Evolutionary conservation across 2,329 filamentous ascomycete species (phyloP), one percentile per base, ranked within the genome.

Genomic region (Pseudogymnoascus sp.): DNA sequence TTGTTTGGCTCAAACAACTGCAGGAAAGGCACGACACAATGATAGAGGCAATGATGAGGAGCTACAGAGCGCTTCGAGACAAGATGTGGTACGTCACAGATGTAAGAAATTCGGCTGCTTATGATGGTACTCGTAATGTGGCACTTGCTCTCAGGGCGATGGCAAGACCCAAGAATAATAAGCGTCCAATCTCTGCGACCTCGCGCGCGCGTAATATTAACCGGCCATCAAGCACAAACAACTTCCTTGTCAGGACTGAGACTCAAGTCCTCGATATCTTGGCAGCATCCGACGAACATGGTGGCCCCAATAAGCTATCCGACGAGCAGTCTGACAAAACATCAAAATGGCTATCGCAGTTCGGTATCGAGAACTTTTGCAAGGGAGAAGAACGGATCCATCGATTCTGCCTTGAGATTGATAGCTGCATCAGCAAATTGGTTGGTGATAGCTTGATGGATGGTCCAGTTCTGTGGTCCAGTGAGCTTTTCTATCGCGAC

Each of bases 81-180:
- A 97, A 97, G 79, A 96, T 97, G 90, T 99, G 94, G 94, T 99
- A 96, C 73, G 90, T 94, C 64, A 93, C 90, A 1, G 92, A 97
- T 73, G 92, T 97, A 29, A 88, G 91, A 65, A 92, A 93, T 69
- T 97, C 94, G 3, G 89, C 87, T 59, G 85, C 87, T 8, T 97
- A 97, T 70, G 90, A 94, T 64, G 89, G 95, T 68, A 91, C 91
- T 39, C 87, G 88, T 63, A 91, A 93, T 66, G 88, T 97, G 55
- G 90, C 92, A 5, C 83, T 90, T 64, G 94, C 93, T 4, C 78
- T 99, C 59, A 95, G 94, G 74, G 91, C 89, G 6, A 97, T 99
- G 94, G 89, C 87, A 65, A 78, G 85, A 74, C 80, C 85, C 65
- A 80, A 85, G 64, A 80, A 70, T 58, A 62, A 61, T 11, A 62